Percentiles rank a stretch among this genome's conserved stretches.
Evolutionary conservation across 2,329 filamentous ascomycete genomes (phyloP).

Genomic region (Drechslerella coelobrocha): DNA sequence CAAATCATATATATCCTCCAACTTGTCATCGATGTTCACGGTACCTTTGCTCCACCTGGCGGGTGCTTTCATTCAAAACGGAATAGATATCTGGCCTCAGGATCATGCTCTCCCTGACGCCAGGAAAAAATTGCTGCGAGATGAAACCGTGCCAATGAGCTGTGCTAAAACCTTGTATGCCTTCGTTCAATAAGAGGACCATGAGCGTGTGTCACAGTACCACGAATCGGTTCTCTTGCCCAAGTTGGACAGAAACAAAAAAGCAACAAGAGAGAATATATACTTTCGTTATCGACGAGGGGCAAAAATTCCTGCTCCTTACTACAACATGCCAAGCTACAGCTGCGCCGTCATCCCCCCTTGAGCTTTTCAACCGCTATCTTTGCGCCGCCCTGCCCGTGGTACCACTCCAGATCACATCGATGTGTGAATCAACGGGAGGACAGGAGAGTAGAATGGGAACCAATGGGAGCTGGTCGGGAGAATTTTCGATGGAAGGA

Average conservation of each 20-base stretch:
- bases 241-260: background rate
- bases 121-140: background rate
- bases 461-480: slow-evolving; percentile 22
- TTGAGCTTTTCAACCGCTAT: background rate
- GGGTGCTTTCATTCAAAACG: background rate
- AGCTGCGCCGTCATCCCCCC: background rate
- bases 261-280: background rate
- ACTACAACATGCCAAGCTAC: background rate
- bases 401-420: slow-evolving; percentile 35
- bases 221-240: slow-evolving; percentile 31
- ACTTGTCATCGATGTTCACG: background rate
- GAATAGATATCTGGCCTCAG: background rate
- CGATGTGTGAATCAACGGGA: slow-evolving; percentile 22
- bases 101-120: background rate
- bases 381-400: slow-evolving; percentile 13
- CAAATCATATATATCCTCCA: background rate
- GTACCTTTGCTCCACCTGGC: background rate
- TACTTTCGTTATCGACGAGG: background rate
- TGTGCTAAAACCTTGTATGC: slow-evolving; percentile 28
- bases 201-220: slow-evolving; percentile 23
- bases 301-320: background rate
- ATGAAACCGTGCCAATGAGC: slow-evolving; percentile 12
- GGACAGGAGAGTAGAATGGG: slow-evolving; percentile 13
- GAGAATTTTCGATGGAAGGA: slow-evolving; percentile 35
- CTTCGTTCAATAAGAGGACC: slow-evolving; percentile 1